A percentile compares a stretch with the other conserved stretches of the same genome.
Conservation (phyloP, 305 asterid species). For the Fraxinus floribunda region DNA sequence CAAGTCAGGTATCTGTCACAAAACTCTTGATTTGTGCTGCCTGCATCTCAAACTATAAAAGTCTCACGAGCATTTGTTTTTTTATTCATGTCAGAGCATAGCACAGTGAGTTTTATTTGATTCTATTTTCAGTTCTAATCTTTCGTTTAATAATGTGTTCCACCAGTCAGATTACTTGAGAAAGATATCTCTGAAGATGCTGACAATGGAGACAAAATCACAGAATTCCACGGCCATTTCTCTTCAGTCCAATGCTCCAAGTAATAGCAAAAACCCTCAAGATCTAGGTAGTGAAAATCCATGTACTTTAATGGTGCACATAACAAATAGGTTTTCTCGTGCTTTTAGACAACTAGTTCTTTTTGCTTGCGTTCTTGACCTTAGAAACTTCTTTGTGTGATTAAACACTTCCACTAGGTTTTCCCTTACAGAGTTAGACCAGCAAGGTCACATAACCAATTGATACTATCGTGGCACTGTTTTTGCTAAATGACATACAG, state of each 20-base stretch:
- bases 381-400: background rate
- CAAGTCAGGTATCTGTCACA: conserved; percentile 51
- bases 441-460: background rate
- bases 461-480: background rate
- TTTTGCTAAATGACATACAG: background rate
- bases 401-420: background rate
- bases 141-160: conserved; percentile 15
- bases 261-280: conserved; percentile 40
- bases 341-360: background rate
- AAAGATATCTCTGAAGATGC: conserved; percentile 61
- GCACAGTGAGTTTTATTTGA: background rate
- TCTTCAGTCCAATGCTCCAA: conserved; percentile 47
- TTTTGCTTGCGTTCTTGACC: background rate
- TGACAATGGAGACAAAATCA: conserved; percentile 55
- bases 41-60: conserved; percentile 1
- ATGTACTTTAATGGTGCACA: conserved; percentile 5
- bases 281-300: conserved; percentile 45
- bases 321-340: background rate
- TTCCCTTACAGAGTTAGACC: background rate
- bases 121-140: background rate
- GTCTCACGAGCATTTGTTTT: background rate
- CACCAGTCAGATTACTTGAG: conserved; percentile 64
- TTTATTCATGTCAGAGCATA: background rate
- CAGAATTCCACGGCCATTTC: conserved; percentile 46
- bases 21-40: conserved; percentile 11